Evolutionary conservation across 371 early-diverging fungal species (phyloP), one percentile per base, ranked within the genome.

Genomic region (Mortierella sp.): DNA sequence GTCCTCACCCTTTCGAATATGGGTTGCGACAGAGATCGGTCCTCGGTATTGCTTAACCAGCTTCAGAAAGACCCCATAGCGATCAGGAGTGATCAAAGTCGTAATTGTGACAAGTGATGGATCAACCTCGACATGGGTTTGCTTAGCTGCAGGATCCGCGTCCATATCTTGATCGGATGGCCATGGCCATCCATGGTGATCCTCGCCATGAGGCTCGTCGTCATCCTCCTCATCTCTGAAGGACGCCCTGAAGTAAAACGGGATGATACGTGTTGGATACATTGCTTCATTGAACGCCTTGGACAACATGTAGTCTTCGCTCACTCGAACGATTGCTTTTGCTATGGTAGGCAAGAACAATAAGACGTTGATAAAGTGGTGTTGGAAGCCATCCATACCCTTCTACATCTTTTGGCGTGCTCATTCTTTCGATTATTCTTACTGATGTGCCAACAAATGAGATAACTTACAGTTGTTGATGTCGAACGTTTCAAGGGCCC

Each of bases 11-110:
- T 80, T 76, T 28, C 74, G 78, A 43, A 86, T 78, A 78, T 84
- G 85, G 2, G 82, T 78, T n/a, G 86, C 82, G 0, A 82, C 86
- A 7, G 84, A 84, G 24, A 86, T 82, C 0, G 85, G 86, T 50
- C 84, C 84, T 51, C 78, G 51, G 61, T 84, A 82, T 42, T 84
- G 82, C 3, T 53, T 70, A 18, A 81, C 84, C 13, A 84, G 68
- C 19, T 80, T 78, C 23, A 80, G 61, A 45, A 84, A 61, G 5
- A 84, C 82, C 0, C 68, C 67, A 52, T 82, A 82, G 1, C 84
- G 81, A 64, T 84, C 80, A 6, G 81, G 73, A 1, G 84, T 84
- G 51, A 84, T 82, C 52, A 84, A 31, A 0, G 84, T 84, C 3
- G 82, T 72, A 49, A 84, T 79, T 2, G 84, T 84, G 28, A 76